Conservation (phyloP, 257 asterid genomes). For the Fraxinus excelsior region DNA sequence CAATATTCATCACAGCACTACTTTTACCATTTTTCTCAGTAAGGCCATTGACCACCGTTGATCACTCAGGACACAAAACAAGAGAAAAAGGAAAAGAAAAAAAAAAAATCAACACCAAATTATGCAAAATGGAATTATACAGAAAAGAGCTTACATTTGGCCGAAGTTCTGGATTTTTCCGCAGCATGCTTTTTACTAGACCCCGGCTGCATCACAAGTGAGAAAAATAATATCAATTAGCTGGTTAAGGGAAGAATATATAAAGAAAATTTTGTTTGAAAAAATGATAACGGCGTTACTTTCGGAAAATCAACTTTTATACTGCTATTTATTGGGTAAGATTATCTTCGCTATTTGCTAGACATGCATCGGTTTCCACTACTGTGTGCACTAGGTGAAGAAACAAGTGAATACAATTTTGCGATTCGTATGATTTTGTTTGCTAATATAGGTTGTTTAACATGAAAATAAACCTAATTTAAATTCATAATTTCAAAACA, state of each 20-base stretch:
- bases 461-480: background rate
- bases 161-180: slow-evolving; percentile 84
- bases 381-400: background rate
- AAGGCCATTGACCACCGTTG: background rate
- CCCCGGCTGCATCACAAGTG: slow-evolving; percentile 63
- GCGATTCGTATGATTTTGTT: background rate
- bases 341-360: background rate
- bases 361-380: slow-evolving; percentile 14
- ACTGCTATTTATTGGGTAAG: background rate
- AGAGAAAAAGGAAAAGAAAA: background rate
- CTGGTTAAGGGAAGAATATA: slow-evolving; percentile 9
- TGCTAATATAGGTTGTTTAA: background rate
- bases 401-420: background rate
- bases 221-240: slow-evolving; percentile 21
- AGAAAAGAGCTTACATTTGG: slow-evolving; percentile 63
- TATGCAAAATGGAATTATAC: slow-evolving; percentile 11
- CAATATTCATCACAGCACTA: background rate
- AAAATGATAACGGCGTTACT: background rate
- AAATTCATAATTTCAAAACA: background rate
- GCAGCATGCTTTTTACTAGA: slow-evolving; percentile 87
- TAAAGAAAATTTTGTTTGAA: slow-evolving; percentile 7
- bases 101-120: slow-evolving; percentile 12
- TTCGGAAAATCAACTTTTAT: background rate
- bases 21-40: background rate
- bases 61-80: background rate